Evolutionary conservation across 2,329 filamentous ascomycete genomes (phyloP).

Genomic region (Albophoma yamanashiensis): DNA sequence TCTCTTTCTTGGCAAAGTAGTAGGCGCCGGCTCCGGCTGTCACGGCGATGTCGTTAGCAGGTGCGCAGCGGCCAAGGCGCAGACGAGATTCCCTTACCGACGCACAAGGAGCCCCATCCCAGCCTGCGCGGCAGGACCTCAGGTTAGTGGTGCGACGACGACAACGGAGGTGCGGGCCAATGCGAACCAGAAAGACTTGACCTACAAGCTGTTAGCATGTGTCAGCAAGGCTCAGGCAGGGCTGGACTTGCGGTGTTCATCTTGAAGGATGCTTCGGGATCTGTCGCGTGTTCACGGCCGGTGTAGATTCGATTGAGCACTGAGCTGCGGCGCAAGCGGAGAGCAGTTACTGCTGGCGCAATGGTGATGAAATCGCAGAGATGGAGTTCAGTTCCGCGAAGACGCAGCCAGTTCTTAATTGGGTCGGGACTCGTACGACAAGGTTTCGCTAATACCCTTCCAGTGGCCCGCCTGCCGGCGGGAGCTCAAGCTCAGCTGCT

Average conservation of each 20-base stretch:
- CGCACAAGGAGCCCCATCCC: slow-evolving; percentile 83
- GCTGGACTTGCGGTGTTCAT: slow-evolving; percentile 44
- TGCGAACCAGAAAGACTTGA: slow-evolving; percentile 55
- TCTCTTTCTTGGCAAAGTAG: slow-evolving; percentile 88
- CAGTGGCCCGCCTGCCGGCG: neutral
- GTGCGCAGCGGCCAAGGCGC: neutral
- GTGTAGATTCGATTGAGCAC: neutral
- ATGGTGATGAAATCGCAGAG: neutral
- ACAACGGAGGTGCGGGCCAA: neutral
- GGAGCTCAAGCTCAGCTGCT: too few relatives aligned
- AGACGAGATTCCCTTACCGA: slow-evolving; percentile 43
- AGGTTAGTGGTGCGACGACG: slow-evolving; percentile 1
- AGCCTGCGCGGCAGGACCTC: slow-evolving; percentile 44
- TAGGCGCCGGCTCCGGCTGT: slow-evolving; percentile 83
- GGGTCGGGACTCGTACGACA: neutral
- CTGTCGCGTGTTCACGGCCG: neutral
- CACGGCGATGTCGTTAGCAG: slow-evolving; percentile 8
- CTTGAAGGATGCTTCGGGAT: slow-evolving; percentile 6
- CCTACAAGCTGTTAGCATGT: slow-evolving; percentile 25
- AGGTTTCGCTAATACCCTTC: neutral
- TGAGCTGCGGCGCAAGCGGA: too few relatives aligned
- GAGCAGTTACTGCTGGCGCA: neutral
- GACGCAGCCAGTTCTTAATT: neutral
- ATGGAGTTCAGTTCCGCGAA: neutral
- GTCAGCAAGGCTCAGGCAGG: neutral